These are phyloP conservation scores for Candolleomyces eurysporus DNA, from an alignment of 768 basidiomycete genomes.

Conservation along the genomic window DNA sequence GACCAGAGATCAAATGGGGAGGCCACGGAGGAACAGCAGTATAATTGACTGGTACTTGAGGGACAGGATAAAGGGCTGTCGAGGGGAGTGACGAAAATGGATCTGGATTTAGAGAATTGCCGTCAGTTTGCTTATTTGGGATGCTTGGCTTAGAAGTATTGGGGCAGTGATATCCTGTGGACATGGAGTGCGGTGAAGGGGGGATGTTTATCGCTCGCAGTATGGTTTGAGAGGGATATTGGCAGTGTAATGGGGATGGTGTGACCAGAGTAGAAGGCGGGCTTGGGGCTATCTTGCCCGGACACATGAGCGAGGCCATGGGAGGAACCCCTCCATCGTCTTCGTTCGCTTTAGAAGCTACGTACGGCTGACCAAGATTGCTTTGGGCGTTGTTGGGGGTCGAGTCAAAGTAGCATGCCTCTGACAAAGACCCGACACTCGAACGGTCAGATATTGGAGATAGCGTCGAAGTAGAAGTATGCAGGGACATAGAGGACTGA, in stretches of 20 bases:
- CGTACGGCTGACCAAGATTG: neutral
- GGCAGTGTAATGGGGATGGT: neutral
- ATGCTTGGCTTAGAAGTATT: neutral
- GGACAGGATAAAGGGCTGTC: slow-evolving; percentile 5
- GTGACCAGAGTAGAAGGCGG: neutral
- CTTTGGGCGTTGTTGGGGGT: neutral
- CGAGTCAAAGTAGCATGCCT: neutral
- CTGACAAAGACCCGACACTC: neutral
- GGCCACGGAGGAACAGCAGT: neutral
- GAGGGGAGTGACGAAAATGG: neutral
- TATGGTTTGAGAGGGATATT: neutral
- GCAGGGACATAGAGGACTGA: neutral
- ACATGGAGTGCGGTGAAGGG: neutral
- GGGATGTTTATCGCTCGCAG: neutral
- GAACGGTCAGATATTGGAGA: neutral
- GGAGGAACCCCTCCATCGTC: neutral
- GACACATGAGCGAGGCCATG: neutral
- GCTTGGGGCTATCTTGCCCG: neutral
- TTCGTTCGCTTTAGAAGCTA: neutral
- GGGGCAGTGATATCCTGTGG: neutral
- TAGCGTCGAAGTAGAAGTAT: neutral
- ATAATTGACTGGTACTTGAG: neutral
- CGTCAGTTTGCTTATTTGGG: neutral
- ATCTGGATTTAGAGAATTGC: slow-evolving; percentile 1
- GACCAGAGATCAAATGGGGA: slow-evolving; percentile 17